Percentiles rank a stretch among this genome's conserved stretches.
Evolutionary conservation across 139 green algal species (phyloP).

Genomic region (Chlorella sp.): DNA sequence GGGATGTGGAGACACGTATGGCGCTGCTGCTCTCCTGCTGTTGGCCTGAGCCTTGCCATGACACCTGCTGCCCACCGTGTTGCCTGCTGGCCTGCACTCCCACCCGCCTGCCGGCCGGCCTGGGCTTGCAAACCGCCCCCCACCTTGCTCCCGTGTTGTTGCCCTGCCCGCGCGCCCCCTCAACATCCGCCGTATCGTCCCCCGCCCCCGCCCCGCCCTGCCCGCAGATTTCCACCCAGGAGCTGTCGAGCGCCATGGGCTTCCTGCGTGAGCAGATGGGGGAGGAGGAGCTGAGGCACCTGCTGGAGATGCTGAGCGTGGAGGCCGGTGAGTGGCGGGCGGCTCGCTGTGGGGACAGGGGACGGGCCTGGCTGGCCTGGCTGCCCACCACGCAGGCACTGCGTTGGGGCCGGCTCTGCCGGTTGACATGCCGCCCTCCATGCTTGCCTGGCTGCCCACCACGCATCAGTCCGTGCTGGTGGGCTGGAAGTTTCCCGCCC

Average conservation of each 20-base stretch:
- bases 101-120: background rate
- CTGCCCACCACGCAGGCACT: background rate
- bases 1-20: no score
- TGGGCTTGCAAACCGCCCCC: background rate
- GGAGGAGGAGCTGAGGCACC: slow-evolving; percentile 69
- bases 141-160: background rate
- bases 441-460: no score
- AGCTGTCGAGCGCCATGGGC: slow-evolving; percentile 70
- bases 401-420: no score
- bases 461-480: no score
- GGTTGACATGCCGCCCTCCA: background rate
- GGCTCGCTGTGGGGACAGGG: background rate
- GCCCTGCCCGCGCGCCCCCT: no score
- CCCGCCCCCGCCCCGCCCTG: background rate
- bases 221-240: slow-evolving; percentile 59
- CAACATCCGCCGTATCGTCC: background rate
- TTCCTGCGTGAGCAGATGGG: slow-evolving; percentile 79
- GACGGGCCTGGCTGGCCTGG: background rate
- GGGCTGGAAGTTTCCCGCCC: background rate
- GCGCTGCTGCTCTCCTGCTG: background rate
- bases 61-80: background rate
- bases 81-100: background rate
- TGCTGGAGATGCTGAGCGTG: slow-evolving; percentile 63
- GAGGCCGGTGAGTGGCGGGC: slow-evolving; percentile 15
- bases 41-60: background rate